Evolutionary conservation across 2,329 filamentous ascomycete species (phyloP), one percentile per base, ranked within the genome.

Genomic region (Tolypocladium endophyticum): DNA sequence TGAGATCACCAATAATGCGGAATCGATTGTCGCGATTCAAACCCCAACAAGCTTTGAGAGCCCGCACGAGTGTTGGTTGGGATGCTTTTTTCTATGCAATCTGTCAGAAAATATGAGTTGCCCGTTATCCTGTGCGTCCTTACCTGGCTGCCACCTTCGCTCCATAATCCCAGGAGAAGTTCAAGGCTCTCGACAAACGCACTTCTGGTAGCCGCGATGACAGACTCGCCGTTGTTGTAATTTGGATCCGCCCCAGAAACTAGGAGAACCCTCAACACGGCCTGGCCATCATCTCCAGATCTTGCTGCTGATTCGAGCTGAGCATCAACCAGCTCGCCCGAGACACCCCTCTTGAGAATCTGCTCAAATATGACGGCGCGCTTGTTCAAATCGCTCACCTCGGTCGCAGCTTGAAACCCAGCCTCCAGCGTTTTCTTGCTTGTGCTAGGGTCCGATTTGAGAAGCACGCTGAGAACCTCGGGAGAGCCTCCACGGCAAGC

Each of bases 391-490:
- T 84, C 79, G 1, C 76, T 70, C 1, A 84, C 73, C 58, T 81
- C 77, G 0, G 79, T 82, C 0, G 82, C 81, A 2, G 81, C 81
- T 61, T 83, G 79, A 53, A 85, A 85, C 0, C 78, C 81, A 45
- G 76, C 74, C 36, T 78, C 74, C 4, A 85, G 67, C 0, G 77
- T 81, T 8, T 69, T 66, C 55, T 74, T 74, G 14, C 73, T 73
- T 0, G 76, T 67, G 4, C 74, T 66, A 0, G 65, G 68, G 30
- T 75, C 73, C 1, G 76, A 74, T 30, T 71, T 74, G 0, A 85
- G 69, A 0, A 85, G 70, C 68, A 84, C 77, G 43, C 73, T 68
- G 3, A 85, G 66, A 6, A 85, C 77, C 4, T 78, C 77, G 0
- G 75, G 68, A 0, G 78, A 76, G 0, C 82, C 82, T 0, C 77